These are phyloP conservation scores for Kwoniella dejecticola DNA, from an alignment of 768 basidiomycete species.

Conservation along the genomic window DNA sequence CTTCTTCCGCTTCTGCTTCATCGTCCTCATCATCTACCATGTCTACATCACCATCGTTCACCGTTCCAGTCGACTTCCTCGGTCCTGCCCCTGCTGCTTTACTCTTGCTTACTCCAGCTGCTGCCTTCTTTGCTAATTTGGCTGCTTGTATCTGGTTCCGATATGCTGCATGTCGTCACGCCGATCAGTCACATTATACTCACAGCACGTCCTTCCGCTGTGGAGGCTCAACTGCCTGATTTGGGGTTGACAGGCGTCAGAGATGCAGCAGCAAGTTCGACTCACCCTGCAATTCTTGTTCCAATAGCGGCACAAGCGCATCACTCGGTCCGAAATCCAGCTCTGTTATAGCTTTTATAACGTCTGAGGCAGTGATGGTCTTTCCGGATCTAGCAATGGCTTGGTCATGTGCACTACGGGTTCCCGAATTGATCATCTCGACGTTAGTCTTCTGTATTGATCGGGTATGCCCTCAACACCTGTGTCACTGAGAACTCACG, in stretches of 20 bases:
- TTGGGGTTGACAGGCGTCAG: not conserved
- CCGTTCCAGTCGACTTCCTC: slow-evolving; percentile 28
- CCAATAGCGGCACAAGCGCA: slow-evolving; percentile 37
- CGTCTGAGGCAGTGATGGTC: slow-evolving; percentile 84
- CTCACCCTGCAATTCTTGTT: slow-evolving; percentile 48
- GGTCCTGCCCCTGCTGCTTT: slow-evolving; percentile 20
- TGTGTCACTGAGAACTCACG: slow-evolving; percentile 54
- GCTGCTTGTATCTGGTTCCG: slow-evolving; percentile 45
- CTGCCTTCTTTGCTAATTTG: slow-evolving; percentile 29
- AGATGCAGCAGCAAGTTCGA: not conserved
- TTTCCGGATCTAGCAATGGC: slow-evolving; percentile 82
- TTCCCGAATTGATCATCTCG: slow-evolving; percentile 85
- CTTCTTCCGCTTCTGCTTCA: slow-evolving; percentile 36
- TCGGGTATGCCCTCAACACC: not conserved
- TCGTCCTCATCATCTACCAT: slow-evolving; percentile 42
- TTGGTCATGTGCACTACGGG: slow-evolving; percentile 77
- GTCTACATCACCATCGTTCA: slow-evolving; percentile 26
- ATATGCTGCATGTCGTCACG: slow-evolving; percentile 42
- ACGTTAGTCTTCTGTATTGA: not conserved
- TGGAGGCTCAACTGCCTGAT: no score
- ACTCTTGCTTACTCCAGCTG: slow-evolving; percentile 12
- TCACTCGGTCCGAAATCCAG: slow-evolving; percentile 50
- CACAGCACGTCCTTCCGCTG: no score
- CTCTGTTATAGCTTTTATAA: slow-evolving; percentile 65
- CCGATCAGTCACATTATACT: no score